These are phyloP conservation scores for Trichoderma citrinoviride DNA, from an alignment of 2,329 filamentous ascomycete species.

Conservation along the genomic window DNA sequence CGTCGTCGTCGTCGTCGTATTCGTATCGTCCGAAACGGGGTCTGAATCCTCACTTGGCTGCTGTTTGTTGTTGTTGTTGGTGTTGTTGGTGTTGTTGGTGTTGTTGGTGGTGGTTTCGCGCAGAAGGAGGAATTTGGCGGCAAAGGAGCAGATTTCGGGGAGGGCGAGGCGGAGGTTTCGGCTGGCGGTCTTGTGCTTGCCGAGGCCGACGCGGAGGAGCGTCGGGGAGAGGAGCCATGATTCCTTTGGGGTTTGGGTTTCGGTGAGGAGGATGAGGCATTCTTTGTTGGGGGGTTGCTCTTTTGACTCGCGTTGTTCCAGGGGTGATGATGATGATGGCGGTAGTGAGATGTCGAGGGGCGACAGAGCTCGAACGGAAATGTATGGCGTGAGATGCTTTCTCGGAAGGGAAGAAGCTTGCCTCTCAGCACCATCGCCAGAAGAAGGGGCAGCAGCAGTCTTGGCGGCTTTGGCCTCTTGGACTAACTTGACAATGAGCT, in stretches of 20 bases:
- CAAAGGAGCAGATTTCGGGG: slow-evolving; percentile 58
- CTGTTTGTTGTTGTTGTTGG: neutral
- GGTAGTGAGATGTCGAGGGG: slow-evolving; percentile 26
- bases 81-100: neutral
- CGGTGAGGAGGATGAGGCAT: slow-evolving; percentile 45
- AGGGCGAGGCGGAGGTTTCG: slow-evolving; percentile 76
- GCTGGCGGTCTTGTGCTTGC: slow-evolving; percentile 73
- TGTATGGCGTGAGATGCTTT: slow-evolving; percentile 36
- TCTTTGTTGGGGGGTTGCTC: slow-evolving; percentile 19
- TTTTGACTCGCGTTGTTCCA: neutral
- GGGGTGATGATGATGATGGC: neutral
- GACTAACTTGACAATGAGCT: slow-evolving; percentile 48
- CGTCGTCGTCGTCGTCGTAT: too few relatives aligned
- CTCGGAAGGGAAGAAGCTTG: neutral
- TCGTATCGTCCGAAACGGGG: too few relatives aligned
- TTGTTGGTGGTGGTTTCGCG: neutral
- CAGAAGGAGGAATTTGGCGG: slow-evolving; percentile 42
- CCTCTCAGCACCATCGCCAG: neutral
- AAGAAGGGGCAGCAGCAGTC: slow-evolving; percentile 1
- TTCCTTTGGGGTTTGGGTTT: slow-evolving; percentile 45
- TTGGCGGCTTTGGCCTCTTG: slow-evolving; percentile 27
- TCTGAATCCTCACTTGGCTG: too few relatives aligned
- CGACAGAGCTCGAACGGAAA: slow-evolving; percentile 38
- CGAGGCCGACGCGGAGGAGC: slow-evolving; percentile 60
- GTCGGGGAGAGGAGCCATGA: slow-evolving; percentile 39